These are phyloP conservation scores for Candida easanensis DNA, from an alignment of 805 yeast genomes.

Conservation along the genomic window DNA sequence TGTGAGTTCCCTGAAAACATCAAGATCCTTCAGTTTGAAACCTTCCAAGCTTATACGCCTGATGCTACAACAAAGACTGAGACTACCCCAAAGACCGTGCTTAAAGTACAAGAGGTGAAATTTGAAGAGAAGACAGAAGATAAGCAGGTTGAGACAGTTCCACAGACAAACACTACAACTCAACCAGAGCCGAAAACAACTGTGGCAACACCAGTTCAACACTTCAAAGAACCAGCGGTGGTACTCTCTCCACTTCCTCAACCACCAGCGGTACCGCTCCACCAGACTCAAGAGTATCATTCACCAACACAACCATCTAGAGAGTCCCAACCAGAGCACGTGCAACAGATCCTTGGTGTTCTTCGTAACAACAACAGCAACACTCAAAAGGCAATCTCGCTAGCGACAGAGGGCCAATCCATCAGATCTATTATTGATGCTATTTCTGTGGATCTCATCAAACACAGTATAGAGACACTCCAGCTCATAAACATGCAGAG, in stretches of 20 bases:
- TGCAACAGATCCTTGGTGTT: constrained; percentile 2
- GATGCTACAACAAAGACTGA: not conserved
- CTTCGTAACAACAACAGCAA: constrained; percentile 2
- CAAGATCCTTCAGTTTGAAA: constrained; percentile 18
- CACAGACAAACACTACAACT: too few relatives aligned
- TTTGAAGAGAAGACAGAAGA: not conserved
- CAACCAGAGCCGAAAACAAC: too few relatives aligned
- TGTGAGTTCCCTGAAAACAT: constrained; percentile 29
- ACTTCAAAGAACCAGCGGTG: too few relatives aligned
- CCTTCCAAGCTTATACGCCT: constrained; percentile 6
- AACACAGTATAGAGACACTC: constrained; percentile 22
- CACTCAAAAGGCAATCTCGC: constrained; percentile 18
- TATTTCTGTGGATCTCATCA: constrained; percentile 22
- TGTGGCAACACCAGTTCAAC: too few relatives aligned
- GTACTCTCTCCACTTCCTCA: too few relatives aligned
- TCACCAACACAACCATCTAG: not conserved
- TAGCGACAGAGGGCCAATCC: constrained; percentile 26
- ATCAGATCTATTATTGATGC: constrained; percentile 21
- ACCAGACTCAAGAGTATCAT: not conserved
- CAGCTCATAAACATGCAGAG: constrained; percentile 19
- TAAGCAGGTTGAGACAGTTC: too few relatives aligned
- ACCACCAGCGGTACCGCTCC: too few relatives aligned
- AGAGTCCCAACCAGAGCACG: not conserved
- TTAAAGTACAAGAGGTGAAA: constrained; percentile 1
- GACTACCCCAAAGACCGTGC: not conserved